Conservation (phyloP, 495 filamentous ascomycete genomes). For the Daldinia childiae region DNA sequence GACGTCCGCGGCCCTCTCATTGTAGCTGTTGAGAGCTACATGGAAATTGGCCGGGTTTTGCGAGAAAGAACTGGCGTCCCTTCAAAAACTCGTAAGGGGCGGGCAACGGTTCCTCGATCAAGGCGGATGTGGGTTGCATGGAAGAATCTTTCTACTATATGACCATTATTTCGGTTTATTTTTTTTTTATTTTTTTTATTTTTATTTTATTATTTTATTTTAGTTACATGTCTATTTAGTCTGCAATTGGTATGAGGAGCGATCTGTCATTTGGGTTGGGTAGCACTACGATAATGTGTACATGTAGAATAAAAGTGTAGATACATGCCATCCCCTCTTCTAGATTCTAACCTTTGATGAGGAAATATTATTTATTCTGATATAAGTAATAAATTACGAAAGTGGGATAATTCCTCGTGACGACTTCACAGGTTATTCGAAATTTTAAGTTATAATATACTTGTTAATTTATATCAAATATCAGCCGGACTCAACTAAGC, state of each 20-base stretch:
- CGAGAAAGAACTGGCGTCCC: constrained; percentile 46
- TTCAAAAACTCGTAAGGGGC: constrained; percentile 60
- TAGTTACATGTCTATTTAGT: not conserved
- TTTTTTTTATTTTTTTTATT: too few relatives aligned
- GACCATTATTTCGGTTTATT: not conserved
- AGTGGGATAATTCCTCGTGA: too few relatives aligned
- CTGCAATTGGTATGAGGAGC: not conserved
- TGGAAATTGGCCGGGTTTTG: constrained; percentile 74
- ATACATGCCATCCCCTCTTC: too few relatives aligned
- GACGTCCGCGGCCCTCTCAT: constrained; percentile 67
- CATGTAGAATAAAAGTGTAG: not conserved
- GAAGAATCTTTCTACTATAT: constrained; percentile 52
- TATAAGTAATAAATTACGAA: too few relatives aligned
- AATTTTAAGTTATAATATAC: not conserved
- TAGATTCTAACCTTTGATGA: not conserved
- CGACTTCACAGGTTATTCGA: not conserved
- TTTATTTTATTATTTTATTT: too few relatives aligned
- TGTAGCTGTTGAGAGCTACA: constrained; percentile 76
- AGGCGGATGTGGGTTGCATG: constrained; percentile 65
- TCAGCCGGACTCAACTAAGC: not conserved
- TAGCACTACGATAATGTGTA: not conserved
- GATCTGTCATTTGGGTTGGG: not conserved
- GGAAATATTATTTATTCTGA: not conserved
- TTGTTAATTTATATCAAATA: not conserved
- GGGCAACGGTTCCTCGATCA: constrained; percentile 65